Percentiles rank a stretch among this genome's conserved stretches.
phyloP scores from a whole-genome alignment of 208 protist genomes.

The Wallacemonas sp. region DNA sequence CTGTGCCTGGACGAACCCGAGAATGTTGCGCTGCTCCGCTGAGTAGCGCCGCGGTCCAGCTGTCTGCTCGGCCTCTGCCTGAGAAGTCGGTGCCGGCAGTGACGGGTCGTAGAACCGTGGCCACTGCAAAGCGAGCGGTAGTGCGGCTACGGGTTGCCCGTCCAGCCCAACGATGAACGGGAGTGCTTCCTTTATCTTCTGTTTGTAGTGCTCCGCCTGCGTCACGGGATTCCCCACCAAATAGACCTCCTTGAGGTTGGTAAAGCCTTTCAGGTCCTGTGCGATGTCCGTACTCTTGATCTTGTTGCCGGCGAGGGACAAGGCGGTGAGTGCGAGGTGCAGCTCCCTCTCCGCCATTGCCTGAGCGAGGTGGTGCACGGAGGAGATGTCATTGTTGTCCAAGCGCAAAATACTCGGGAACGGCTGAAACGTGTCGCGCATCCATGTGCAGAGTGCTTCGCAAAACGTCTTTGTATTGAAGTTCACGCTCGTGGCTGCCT shows the following conservation, averaged over 20 bases:
- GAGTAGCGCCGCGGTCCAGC: constrained; percentile 17
- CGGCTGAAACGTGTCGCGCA: constrained; percentile 60
- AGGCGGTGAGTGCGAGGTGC: constrained; percentile 46
- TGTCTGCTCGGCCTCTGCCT: constrained; percentile 1
- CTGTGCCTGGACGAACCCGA: constrained; percentile 67
- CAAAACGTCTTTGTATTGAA: constrained; percentile 85
- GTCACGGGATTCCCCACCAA: constrained; percentile 68
- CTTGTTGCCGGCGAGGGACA: constrained; percentile 68
- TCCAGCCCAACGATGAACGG: constrained; percentile 74
- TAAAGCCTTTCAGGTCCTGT: constrained; percentile 58
- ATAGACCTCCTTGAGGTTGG: constrained; percentile 60
- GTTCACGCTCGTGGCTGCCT: constrained; percentile 67
- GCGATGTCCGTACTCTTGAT: constrained; percentile 46
- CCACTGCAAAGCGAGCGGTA: constrained; percentile 75
- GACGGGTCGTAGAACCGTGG: constrained; percentile 45
- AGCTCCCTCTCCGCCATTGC: constrained; percentile 64
- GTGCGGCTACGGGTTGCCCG: constrained; percentile 32
- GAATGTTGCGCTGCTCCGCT: constrained; percentile 39
- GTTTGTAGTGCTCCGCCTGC: constrained; percentile 45
- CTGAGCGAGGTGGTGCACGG: constrained; percentile 49
- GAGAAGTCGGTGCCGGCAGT: not conserved
- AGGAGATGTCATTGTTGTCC: constrained; percentile 60
- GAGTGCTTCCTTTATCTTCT: constrained; percentile 49
- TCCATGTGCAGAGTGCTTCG: constrained; percentile 63
- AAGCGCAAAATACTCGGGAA: constrained; percentile 62